Conservation (phyloP, 2,329 filamentous ascomycete species). For the Fusarium lateritium region DNA sequence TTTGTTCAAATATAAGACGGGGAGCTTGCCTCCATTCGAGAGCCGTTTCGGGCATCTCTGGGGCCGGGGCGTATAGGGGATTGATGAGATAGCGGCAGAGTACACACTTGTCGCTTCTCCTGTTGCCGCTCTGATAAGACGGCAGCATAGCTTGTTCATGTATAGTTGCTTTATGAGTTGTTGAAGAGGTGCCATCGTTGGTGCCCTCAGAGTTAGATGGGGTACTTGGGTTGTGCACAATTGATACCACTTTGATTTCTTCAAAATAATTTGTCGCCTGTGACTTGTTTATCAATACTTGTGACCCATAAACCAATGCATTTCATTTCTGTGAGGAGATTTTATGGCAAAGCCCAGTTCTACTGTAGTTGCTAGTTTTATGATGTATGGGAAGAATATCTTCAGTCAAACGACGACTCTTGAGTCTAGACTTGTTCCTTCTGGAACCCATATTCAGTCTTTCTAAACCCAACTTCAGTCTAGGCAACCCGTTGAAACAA, state of each 20-base stretch:
- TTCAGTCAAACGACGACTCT: not conserved
- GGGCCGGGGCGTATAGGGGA: constrained; percentile 4
- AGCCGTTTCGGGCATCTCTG: constrained; percentile 17
- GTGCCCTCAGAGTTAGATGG: constrained; percentile 30
- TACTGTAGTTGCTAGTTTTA: not conserved
- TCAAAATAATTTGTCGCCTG: not conserved
- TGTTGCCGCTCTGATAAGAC: constrained; percentile 12
- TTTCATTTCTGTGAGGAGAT: not conserved
- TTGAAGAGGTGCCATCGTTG: constrained; percentile 6
- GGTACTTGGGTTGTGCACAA: constrained; percentile 36
- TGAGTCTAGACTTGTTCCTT: not conserved
- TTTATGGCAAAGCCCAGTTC: not conserved
- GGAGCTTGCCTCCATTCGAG: constrained; percentile 5
- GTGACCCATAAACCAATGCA: not conserved
- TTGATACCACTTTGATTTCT: constrained; percentile 48
- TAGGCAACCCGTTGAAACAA: not conserved
- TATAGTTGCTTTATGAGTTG: constrained; percentile 17
- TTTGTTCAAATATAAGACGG: constrained; percentile 30
- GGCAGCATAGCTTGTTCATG: constrained; percentile 22
- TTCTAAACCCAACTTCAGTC: not conserved
- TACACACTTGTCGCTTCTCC: constrained; percentile 18
- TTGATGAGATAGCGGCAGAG: constrained; percentile 16
- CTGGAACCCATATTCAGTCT: not conserved
- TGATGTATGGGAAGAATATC: not conserved
- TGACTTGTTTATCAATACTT: not conserved